Conservation (phyloP, 345 rosid genomes). For the Draba incana region DNA sequence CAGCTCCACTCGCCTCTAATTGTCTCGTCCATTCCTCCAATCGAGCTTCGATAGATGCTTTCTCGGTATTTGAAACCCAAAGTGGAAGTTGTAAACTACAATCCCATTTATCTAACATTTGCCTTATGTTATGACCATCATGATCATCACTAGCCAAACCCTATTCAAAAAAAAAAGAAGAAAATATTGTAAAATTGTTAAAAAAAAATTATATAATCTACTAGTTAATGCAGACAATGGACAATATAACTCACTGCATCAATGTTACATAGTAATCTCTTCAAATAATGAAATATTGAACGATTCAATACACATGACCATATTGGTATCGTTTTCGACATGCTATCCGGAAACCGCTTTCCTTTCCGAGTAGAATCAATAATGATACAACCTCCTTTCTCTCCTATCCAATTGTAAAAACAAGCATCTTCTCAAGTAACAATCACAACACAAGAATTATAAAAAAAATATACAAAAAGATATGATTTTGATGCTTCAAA, state of each 20-base stretch:
- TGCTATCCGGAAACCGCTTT: slow-evolving; percentile 92
- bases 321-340: slow-evolving; percentile 95
- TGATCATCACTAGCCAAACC: slow-evolving; percentile 34
- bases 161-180: slow-evolving; percentile 38
- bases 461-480: slow-evolving; percentile 9
- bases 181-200: neutral
- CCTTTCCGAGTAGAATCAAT: slow-evolving; percentile 90
- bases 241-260: slow-evolving; percentile 50
- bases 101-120: slow-evolving; percentile 59
- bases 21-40: slow-evolving; percentile 76
- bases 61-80: slow-evolving; percentile 85
- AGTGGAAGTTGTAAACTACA: slow-evolving; percentile 90
- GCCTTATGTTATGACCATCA: slow-evolving; percentile 16
- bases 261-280: slow-evolving; percentile 35
- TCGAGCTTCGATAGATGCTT: slow-evolving; percentile 61
- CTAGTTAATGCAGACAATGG: neutral
- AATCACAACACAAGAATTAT: slow-evolving; percentile 9
- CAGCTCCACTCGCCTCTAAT: slow-evolving; percentile 83
- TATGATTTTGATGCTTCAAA: slow-evolving; percentile 9
- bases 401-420: slow-evolving; percentile 56
- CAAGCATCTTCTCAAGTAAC: neutral
- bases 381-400: slow-evolving; percentile 87
- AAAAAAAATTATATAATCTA: too few relatives aligned
- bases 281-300: slow-evolving; percentile 49
- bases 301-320: slow-evolving; percentile 90